Percentiles rank a stretch among this genome's conserved stretches.
Evolutionary conservation across 176 grass and related monocot species (phyloP).

Genomic region (Bonia amplexicaulis): DNA sequence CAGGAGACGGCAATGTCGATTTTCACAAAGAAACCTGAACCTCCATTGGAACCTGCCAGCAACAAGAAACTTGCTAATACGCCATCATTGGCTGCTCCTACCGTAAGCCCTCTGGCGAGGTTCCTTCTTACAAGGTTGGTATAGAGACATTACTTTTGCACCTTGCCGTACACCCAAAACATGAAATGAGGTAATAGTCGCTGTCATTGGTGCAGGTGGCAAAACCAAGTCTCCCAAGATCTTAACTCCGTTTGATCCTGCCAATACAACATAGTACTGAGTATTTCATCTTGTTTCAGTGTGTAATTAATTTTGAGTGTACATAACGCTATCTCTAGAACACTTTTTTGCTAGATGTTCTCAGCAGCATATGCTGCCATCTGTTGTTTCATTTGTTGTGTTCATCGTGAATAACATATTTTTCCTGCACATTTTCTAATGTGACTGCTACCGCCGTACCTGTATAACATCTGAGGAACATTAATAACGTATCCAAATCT

Average conservation of each 20-base stretch:
- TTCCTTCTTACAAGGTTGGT: constrained; percentile 93
- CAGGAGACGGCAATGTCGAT: constrained; percentile 51
- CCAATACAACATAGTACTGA: neutral
- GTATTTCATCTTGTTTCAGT: constrained; percentile 32
- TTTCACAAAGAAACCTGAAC: constrained; percentile 58
- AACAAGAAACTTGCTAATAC: constrained; percentile 54
- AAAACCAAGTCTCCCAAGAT: constrained; percentile 91
- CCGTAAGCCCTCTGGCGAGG: constrained; percentile 76
- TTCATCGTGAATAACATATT: constrained; percentile 5
- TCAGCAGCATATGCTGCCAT: constrained; percentile 19
- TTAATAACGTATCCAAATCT: neutral
- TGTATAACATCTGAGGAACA: constrained; percentile 26
- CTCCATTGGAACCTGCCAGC: constrained; percentile 19
- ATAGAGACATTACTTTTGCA: neutral
- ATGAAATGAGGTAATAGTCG: neutral
- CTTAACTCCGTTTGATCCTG: constrained; percentile 76
- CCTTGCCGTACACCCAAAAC: neutral
- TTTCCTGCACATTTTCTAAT: constrained; percentile 8
- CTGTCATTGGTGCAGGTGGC: constrained; percentile 65
- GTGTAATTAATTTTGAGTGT: constrained; percentile 82
- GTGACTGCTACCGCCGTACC: neutral
- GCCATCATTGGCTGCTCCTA: constrained; percentile 50
- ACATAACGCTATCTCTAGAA: constrained; percentile 46
- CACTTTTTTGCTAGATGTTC: constrained; percentile 6
- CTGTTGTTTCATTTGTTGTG: constrained; percentile 42